A percentile compares a stretch with the other conserved stretches of the same genome.
These are phyloP conservation scores for Penstemon newberryi DNA, from an alignment of 257 asterid genomes.

Conservation along the genomic window DNA sequence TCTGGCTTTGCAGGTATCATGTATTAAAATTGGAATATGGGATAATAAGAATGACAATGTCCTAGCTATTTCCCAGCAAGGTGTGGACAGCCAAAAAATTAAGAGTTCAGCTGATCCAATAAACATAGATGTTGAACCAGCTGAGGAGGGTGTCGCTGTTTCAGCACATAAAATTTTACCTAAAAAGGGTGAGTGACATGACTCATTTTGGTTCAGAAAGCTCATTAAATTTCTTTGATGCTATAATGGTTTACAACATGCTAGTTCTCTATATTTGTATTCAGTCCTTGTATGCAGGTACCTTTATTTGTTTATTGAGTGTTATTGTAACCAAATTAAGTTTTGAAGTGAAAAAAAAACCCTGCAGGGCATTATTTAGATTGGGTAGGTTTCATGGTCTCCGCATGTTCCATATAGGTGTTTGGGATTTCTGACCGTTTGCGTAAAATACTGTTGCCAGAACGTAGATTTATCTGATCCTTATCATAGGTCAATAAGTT, in stretches of 20 bases:
- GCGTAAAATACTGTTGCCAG: no score
- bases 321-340: neutral
- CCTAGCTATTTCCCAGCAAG: constrained; percentile 41
- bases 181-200: constrained; percentile 47
- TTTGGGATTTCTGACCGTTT: no score
- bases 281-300: neutral
- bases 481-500: no score
- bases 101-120: constrained; percentile 50
- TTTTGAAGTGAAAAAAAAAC: neutral
- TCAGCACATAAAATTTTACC: constrained; percentile 30
- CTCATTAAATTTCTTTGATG: no score
- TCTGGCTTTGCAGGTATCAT: constrained; percentile 60
- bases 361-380: neutral
- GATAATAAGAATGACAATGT: constrained; percentile 71
- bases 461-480: no score
- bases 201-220: no score
- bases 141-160: constrained; percentile 45
- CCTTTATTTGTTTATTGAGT: neutral
- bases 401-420: no score
- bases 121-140: constrained; percentile 58
- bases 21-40: constrained; percentile 68
- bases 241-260: neutral
- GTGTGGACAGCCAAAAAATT: constrained; percentile 29
- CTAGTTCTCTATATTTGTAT: neutral
- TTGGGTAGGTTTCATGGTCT: no score